Conservation (phyloP, 73 alveolate species). For the Uronychia binucleata region DNA sequence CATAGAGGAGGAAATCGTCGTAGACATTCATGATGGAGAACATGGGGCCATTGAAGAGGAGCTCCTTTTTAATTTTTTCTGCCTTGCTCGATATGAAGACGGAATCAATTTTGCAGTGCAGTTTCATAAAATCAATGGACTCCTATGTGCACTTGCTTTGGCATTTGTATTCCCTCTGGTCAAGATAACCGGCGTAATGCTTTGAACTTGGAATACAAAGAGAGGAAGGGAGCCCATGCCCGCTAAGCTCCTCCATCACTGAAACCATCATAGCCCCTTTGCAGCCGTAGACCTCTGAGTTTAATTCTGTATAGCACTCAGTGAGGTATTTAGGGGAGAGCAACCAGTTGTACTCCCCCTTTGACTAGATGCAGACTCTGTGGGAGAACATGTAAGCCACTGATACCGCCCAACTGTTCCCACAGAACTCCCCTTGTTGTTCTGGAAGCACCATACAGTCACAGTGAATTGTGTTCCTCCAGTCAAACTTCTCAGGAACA, state of each 20-base stretch:
- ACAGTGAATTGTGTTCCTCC: background rate
- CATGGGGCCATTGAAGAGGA: conserved; percentile 46
- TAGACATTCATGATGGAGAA: background rate
- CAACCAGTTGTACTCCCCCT: background rate
- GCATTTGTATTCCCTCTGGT: background rate
- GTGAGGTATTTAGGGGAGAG: background rate
- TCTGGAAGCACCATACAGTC: background rate
- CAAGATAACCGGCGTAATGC: background rate
- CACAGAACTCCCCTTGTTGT: background rate
- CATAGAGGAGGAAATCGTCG: background rate
- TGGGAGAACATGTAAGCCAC: background rate
- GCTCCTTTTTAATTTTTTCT: conserved; percentile 8
- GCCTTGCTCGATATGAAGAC: background rate
- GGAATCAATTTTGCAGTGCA: background rate
- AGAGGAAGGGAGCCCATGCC: background rate
- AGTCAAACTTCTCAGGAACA: background rate
- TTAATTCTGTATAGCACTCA: background rate
- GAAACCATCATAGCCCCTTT: background rate
- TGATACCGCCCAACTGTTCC: background rate
- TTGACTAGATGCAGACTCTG: background rate
- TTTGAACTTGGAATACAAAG: background rate
- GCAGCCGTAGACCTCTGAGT: background rate
- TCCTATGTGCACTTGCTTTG: background rate
- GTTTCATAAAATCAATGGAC: background rate
- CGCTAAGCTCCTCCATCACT: background rate